Evolutionary conservation across 2,329 filamentous ascomycete genomes (phyloP), one percentile per base, ranked within the genome.

Genomic region (Cadophora gregata): DNA sequence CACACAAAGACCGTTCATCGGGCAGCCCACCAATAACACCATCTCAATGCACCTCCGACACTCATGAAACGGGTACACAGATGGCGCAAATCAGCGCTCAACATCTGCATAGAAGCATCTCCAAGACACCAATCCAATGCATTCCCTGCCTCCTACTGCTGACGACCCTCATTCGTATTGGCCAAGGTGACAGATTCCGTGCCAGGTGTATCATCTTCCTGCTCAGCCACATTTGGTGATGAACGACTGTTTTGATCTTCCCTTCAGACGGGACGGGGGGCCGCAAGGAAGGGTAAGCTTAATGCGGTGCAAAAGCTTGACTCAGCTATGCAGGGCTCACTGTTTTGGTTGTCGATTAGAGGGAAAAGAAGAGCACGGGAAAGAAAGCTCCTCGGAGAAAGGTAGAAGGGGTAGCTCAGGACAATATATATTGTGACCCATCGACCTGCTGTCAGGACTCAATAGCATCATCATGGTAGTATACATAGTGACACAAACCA

Each of bases 31-130:
- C 59, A 59, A 59, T 50, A 36, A 36, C 38, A 24, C 36, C 31
- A 25, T 36, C 51, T 48, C 53, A 21, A n/a, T 29, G 3, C 56
- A 55, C 36, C 58, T 69, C 67, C 47, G 63, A 71, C 69, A 51
- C 58, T 65, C 59, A 51, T 71, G 69, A 71, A 71, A 71, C 69
- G 25, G 29, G 27, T 9, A 59, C 27, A 58, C 68, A 59, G 55
- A 36, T 38, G 16, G 55, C 59, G 24, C 48, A 42, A 6, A 45
- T 16, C 16, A 36, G 38, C 38, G 19, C 19, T 6, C 42, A 21
- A n/a, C 42, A 47, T 25, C 31, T 50, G 59, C 21, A 48, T 47
- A 42, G 38, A 42, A 42, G 38, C 38, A 16, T 16, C 14, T 42
- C 10, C 10, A 42, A 42, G 38, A 42, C 38, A 42, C 38, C 38